Conservation (phyloP, 108 stramenopile species). For the Skeletonema grethae region DNA sequence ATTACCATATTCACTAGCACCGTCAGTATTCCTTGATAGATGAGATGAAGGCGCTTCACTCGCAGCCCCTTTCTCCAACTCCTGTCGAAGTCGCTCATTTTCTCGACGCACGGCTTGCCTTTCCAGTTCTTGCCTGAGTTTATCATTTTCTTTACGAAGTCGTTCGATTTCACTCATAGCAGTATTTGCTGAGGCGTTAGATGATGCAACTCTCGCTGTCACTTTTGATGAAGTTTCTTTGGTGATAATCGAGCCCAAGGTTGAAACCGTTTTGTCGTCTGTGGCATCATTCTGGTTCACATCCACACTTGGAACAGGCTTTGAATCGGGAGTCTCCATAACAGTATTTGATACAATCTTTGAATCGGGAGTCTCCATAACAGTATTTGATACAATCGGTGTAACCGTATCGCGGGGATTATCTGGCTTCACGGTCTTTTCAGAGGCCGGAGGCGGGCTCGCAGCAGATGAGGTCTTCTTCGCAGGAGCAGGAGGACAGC, state of each 20-base stretch:
- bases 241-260: slow-evolving; percentile 43
- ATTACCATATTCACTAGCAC: neutral
- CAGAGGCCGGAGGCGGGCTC: neutral
- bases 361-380: neutral
- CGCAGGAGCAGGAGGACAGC: neutral
- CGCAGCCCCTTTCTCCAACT: neutral
- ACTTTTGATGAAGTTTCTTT: slow-evolving; percentile 2
- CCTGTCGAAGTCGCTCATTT: slow-evolving; percentile 15
- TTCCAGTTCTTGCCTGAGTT: slow-evolving; percentile 20
- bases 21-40: neutral
- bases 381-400: neutral
- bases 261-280: slow-evolving; percentile 22
- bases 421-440: neutral
- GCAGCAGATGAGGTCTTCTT: neutral
- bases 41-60: neutral
- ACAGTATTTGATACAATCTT: neutral
- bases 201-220: neutral
- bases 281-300: neutral
- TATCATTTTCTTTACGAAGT: slow-evolving; percentile 39
- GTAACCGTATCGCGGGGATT: neutral
- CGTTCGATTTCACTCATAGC: slow-evolving; percentile 40
- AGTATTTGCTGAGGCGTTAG: slow-evolving; percentile 6
- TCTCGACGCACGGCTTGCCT: neutral
- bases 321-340: neutral
- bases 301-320: neutral